These are phyloP conservation scores for Alternaria sp. DNA, from an alignment of 2,329 filamentous ascomycete species.

Conservation along the genomic window DNA sequence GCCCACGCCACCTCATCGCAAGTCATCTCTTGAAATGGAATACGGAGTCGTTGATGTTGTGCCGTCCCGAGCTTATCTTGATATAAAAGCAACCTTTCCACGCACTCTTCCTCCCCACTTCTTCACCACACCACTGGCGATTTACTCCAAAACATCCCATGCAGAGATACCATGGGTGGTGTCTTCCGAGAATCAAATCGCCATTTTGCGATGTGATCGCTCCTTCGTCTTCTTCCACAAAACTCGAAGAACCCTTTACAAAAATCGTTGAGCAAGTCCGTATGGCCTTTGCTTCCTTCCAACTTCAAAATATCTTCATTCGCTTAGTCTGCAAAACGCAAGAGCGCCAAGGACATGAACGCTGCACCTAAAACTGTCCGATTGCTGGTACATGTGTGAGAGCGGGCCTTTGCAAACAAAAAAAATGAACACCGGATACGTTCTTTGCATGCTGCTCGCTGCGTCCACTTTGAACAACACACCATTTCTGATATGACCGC, in stretches of 20 bases:
- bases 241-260: not conserved
- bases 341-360: not conserved
- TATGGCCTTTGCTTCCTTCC: not conserved
- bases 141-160: not conserved
- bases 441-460: not conserved
- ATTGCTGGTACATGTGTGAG: not conserved
- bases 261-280: rapidly evolving
- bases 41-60: not conserved
- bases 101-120: not conserved
- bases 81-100: not conserved
- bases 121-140: not conserved
- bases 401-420: not conserved
- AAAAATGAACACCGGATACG: too few species aligned
- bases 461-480: rapidly evolving
- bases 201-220: not conserved
- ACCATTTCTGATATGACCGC: not conserved
- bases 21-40: not conserved
- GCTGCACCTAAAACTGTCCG: not conserved
- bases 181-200: too few species aligned
- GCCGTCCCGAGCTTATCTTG: not conserved
- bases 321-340: not conserved
- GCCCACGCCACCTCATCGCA: too few species aligned
- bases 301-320: not conserved
- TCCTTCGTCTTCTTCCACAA: not conserved
- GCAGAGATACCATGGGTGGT: too few species aligned